Conservation (phyloP, 192 early-diverging fungal species). For the Ambispora gerdemannii region DNA sequence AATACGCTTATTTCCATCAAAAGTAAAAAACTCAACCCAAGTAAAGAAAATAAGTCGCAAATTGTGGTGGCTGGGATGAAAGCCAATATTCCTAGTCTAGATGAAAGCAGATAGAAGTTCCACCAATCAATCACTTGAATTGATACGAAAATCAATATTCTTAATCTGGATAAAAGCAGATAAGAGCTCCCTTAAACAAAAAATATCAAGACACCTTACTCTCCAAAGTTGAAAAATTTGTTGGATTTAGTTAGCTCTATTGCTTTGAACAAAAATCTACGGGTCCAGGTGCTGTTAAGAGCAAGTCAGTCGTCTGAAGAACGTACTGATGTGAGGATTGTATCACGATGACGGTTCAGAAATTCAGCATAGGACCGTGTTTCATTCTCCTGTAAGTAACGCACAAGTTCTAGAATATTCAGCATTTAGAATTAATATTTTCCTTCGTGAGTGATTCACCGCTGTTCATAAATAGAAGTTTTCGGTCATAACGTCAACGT, state of each 20-base stretch:
- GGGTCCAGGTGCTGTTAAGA: conserved; percentile 1
- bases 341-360: background rate
- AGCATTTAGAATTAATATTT: conserved; percentile 2
- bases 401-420: conserved; percentile 13
- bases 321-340: background rate
- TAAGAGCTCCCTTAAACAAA: conserved; percentile 1
- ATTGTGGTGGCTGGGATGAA: conserved; percentile 2
- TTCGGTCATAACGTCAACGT: too few species aligned
- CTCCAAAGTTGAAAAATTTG: background rate
- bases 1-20: background rate
- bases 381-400: conserved; percentile 1
- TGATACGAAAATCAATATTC: conserved; percentile 6
- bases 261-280: conserved; percentile 1
- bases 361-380: conserved; percentile 5
- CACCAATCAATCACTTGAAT: background rate
- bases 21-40: background rate
- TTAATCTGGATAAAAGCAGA: conserved; percentile 8
- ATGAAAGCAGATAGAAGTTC: conserved; percentile 7
- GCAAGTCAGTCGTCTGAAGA: background rate
- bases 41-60: background rate
- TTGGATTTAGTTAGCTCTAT: conserved; percentile 1
- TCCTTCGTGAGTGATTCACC: too few species aligned
- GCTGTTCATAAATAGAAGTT: too few species aligned
- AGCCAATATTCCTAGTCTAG: conserved; percentile 13
- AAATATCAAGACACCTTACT: background rate